These are phyloP conservation scores for Macaranga tanarius DNA, from an alignment of 441 rosid genomes.

Conservation along the genomic window DNA sequence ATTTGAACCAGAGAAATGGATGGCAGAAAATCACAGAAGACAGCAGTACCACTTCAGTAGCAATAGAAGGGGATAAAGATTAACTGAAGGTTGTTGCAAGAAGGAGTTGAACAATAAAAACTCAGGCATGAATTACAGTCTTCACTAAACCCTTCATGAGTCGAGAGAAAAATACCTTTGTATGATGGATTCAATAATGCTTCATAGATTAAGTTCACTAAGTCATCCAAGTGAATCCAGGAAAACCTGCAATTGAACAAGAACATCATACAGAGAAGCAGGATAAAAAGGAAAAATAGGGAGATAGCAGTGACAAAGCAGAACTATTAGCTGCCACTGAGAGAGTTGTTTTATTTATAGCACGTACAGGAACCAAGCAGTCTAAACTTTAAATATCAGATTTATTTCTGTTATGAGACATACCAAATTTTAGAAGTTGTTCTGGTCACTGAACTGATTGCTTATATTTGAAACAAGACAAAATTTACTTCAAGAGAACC, in stretches of 20 bases:
- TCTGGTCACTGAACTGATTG: background rate
- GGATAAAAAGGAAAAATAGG: background rate
- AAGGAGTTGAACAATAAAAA: too few species aligned
- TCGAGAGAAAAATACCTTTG: conserved; percentile 44
- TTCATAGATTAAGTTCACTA: conserved; percentile 77
- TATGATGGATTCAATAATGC: conserved; percentile 82
- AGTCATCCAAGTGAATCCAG: conserved; percentile 94
- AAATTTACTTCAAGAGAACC: too few species aligned
- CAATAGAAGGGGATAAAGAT: background rate
- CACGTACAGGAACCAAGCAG: background rate
- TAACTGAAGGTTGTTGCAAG: background rate
- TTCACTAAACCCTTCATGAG: background rate
- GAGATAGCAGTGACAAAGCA: background rate
- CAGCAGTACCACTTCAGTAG: too few species aligned
- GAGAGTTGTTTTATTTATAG: too few species aligned
- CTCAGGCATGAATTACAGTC: too few species aligned
- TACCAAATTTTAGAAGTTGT: background rate
- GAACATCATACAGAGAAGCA: background rate
- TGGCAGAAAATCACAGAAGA: too few species aligned
- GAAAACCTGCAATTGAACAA: conserved; percentile 64
- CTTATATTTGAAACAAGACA: background rate
- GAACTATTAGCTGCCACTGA: background rate
- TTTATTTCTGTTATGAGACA: background rate
- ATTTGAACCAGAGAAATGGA: too few species aligned
- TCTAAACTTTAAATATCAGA: background rate